Evolutionary conservation across 768 basidiomycete genomes (phyloP).

Genomic region (Hypholoma fasciculare): DNA sequence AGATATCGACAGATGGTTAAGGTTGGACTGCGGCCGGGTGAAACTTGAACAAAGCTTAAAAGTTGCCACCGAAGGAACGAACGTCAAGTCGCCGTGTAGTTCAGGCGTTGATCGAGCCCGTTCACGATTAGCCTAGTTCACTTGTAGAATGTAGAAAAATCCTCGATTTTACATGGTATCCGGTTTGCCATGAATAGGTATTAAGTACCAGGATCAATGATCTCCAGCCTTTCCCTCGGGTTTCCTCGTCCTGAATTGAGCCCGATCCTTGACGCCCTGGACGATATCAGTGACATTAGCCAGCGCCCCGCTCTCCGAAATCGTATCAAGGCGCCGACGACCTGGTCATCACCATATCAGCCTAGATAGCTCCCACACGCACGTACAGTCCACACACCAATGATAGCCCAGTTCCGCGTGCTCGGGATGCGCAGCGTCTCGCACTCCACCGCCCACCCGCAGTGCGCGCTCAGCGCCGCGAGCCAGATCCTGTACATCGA

Average conservation of each 20-base stretch:
- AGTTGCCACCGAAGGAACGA: too few species aligned
- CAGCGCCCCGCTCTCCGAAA: slow-evolving; percentile 26
- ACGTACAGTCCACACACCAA: slow-evolving; percentile 55
- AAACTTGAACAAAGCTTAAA: too few species aligned
- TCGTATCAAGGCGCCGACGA: slow-evolving; percentile 10
- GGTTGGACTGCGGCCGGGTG: too few species aligned
- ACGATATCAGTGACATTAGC: slow-evolving; percentile 56
- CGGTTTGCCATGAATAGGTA: too few species aligned
- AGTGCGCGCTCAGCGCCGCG: slow-evolving; percentile 64
- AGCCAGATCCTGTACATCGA: slow-evolving; percentile 88
- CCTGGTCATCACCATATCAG: slow-evolving; percentile 22
- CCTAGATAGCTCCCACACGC: neutral
- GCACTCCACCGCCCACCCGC: slow-evolving; percentile 87
- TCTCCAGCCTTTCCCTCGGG: slow-evolving; percentile 67
- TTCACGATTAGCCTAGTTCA: too few species aligned
- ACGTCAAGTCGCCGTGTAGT: too few species aligned
- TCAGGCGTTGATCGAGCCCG: too few species aligned
- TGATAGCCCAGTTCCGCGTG: slow-evolving; percentile 89
- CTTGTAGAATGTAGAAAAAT: too few species aligned
- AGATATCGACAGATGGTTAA: too few species aligned
- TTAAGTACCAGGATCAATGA: slow-evolving; percentile 25
- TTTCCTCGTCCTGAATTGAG: slow-evolving; percentile 68
- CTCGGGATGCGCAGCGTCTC: slow-evolving; percentile 90
- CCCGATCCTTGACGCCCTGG: slow-evolving; percentile 54
- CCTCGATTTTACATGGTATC: too few species aligned